These are phyloP conservation scores for Botrytis deweyae DNA, from an alignment of 2,329 filamentous ascomycete genomes.

Conservation along the genomic window DNA sequence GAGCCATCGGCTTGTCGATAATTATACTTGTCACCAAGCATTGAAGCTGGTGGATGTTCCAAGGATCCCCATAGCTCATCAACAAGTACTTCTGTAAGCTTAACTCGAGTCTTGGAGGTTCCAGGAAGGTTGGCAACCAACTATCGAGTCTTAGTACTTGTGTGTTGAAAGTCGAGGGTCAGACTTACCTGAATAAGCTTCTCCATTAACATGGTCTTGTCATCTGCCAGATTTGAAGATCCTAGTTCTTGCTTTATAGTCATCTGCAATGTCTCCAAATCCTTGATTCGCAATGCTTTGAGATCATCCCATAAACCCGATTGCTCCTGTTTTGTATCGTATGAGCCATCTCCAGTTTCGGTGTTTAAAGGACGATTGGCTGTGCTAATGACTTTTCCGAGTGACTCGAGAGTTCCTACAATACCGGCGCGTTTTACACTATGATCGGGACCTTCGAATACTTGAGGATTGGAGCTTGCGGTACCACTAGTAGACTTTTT, in stretches of 20 bases:
- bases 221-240: constrained; percentile 62
- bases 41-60: constrained; percentile 68
- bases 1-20: constrained; percentile 67
- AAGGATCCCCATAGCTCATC: constrained; percentile 68
- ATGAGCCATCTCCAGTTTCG: constrained; percentile 62
- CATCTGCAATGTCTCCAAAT: constrained; percentile 60
- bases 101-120: constrained; percentile 50
- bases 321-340: constrained; percentile 49
- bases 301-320: constrained; percentile 57
- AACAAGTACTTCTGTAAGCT: constrained; percentile 67
- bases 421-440: constrained; percentile 26
- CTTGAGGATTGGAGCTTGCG: constrained; percentile 13
- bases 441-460: constrained; percentile 25
- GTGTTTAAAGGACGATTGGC: constrained; percentile 62
- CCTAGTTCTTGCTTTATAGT: constrained; percentile 61
- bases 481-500: constrained; percentile 12
- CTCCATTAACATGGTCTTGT: constrained; percentile 78
- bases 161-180: neutral
- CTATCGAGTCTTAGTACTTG: constrained; percentile 38
- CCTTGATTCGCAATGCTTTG: constrained; percentile 50
- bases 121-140: constrained; percentile 64
- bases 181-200: constrained; percentile 56
- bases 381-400: constrained; percentile 44
- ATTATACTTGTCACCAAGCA: constrained; percentile 58
- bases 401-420: constrained; percentile 23